Base-by-base conservation (phyloP, 306 rosid genomes). In the Mimosa bimucronata region DNA sequence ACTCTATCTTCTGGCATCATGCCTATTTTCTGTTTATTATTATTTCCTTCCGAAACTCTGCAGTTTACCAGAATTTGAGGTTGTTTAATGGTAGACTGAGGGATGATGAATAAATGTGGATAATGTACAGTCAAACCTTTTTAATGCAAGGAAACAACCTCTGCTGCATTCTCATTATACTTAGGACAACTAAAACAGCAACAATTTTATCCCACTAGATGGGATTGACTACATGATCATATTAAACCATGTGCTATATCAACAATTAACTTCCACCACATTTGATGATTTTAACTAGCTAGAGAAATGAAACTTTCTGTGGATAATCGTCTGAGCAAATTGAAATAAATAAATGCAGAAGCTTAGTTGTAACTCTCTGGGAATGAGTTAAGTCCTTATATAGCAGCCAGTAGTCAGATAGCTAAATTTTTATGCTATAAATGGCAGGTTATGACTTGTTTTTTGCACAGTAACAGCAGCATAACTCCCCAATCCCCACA, bases 31-130 rank as follows among this genome's bases (percentile, higher is more conserved):
- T n/a, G n/a, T n/a, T n/a, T n/a, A n/a, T n/a, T n/a, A n/a, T n/a
- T n/a, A n/a, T n/a, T n/a, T n/a, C n/a, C n/a, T n/a, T n/a, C n/a
- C n/a, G n/a, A n/a, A n/a, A n/a, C n/a, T n/a, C n/a, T 57, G 77
- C 68, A 34, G 72, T 78, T 70, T 42, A 61, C 7, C 14, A 21
- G 75, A 44, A 11, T 66, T 57, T 75, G 10, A 10, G 42, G 19
- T 71, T 81, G 70, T 83, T 28, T 77, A 23, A 42, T 52, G 9
- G 79, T 50, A 65, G 74, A 38, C 67, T 65, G 21, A 8, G 15
- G 50, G 25, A 50, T 23, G n/a, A 44, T 48, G 72, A 40, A 81
- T 78, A 64, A 26, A 82, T 70, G 60, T 44, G 19, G 57, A 30
- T 67, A 21, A 76, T 50, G 26, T 48, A 61, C 65, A 60, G 42